Evolutionary conservation across 2,329 filamentous ascomycete genomes (phyloP).

Genomic region (Grosmannia penicillata): DNA sequence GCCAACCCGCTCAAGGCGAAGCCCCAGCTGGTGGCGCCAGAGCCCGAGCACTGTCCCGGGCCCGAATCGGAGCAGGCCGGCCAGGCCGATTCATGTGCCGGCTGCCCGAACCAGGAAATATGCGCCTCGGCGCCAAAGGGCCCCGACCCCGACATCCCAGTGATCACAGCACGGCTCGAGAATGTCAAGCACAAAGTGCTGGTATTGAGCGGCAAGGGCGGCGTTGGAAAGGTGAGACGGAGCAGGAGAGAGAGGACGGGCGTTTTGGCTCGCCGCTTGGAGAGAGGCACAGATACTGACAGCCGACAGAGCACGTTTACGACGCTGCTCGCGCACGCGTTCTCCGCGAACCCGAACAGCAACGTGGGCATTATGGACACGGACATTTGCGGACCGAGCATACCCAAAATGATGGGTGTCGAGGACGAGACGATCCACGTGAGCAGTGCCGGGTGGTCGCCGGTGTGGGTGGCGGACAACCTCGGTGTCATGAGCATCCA

Average conservation of each 20-base stretch:
- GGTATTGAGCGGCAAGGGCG: slow-evolving; percentile 86
- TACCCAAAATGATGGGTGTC: slow-evolving; percentile 98
- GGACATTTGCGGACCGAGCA: slow-evolving; percentile 89
- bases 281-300: neutral
- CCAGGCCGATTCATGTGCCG: slow-evolving; percentile 70
- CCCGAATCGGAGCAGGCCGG: slow-evolving; percentile 63
- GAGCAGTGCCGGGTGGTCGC: slow-evolving; percentile 77
- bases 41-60: slow-evolving; percentile 93
- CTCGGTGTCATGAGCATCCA: slow-evolving; percentile 94
- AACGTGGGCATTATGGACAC: slow-evolving; percentile 95
- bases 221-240: slow-evolving; percentile 62
- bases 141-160: slow-evolving; percentile 81
- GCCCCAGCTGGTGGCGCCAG: slow-evolving; percentile 79
- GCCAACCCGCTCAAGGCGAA: slow-evolving; percentile 62
- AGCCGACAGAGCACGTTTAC: slow-evolving; percentile 11
- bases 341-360: slow-evolving; percentile 68
- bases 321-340: slow-evolving; percentile 47
- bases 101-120: slow-evolving; percentile 90
- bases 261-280: neutral
- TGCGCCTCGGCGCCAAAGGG: slow-evolving; percentile 91
- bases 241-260: neutral
- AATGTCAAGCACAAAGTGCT: slow-evolving; percentile 84
- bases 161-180: slow-evolving; percentile 71
- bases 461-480: slow-evolving; percentile 91
- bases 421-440: slow-evolving; percentile 89